Evolutionary conservation across 768 basidiomycete genomes (phyloP), one percentile per base, ranked within the genome.

Genomic region (Kwoniella dejecticola): DNA sequence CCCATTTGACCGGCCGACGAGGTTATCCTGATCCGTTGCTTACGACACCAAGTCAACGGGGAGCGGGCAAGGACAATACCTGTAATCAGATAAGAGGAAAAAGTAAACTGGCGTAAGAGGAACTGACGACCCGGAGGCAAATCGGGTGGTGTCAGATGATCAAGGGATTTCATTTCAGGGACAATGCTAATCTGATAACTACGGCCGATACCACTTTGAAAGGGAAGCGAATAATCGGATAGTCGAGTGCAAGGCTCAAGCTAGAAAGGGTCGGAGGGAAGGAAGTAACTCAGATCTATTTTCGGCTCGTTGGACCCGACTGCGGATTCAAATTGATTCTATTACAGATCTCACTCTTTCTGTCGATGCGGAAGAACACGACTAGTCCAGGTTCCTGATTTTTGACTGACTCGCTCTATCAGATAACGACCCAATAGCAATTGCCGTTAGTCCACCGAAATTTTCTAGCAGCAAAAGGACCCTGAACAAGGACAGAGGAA

Each of bases 241-340:
- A 19, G 6, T n/a, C 11, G 23, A n/a, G 44, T 45, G 4, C 33
- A 36, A 36, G n/a, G n/a, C n/a, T 36, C 15, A 36, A 7, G 15
- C 15, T 7, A 36, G 15, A 36, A 36, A 36, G 33, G 33, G 33
- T 7, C 33, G 15, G 15, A 15, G 33, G 33, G 33, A 15, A 15
- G 11, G 23, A n/a, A 45, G 23, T 4, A 11, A 45, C 3, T 19
- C 4, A 45, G 11, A 10, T 7, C 4, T 23, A n/a, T 45, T n/a
- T 23, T 19, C 10, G 44, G 11, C 44, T 45, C 2, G 23, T 23
- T n/a, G 44, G 44, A 15, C 33, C 33, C 33, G 44, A 45, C 44
- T 21, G 44, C 44, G 44, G 44, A 45, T 45, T n/a, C 44, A 45
- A 45, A 36, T n/a, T n/a, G n/a, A n/a, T 45, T 11, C 44, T 23